Evolutionary conservation across 1,139 yeast species (phyloP), one percentile per base, ranked within the genome.

Genomic region (Protomyces lactucae-debilis): DNA sequence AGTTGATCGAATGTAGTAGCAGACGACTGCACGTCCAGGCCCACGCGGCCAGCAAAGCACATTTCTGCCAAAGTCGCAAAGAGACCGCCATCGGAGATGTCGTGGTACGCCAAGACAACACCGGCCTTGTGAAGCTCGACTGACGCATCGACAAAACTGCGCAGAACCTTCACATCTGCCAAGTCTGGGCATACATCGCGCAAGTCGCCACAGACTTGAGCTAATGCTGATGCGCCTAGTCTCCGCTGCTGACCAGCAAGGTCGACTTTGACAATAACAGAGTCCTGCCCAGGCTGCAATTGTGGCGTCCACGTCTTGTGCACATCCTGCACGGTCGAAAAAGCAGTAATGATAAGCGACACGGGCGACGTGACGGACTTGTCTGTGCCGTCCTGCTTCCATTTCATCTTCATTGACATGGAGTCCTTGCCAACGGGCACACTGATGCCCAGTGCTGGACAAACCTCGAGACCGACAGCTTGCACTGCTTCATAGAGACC

Each of bases 381-480:
- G 55, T 61, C 55, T 18, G 65, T 53, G 12, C 66, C 67, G 28
- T 36, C 61, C 69, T 85, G 84, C 66, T 83, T 93, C 99, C 99
- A 95, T 74, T 88, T 87, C 99, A 95, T 95, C 79, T 91, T 91
- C 99, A 95, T 92, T 36, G 98, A 92, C 97, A 93, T 91, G 59
- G 98, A 92, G 76, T 95, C 99, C 79, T 95, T 95, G 71, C 99
- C 99, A 52, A 95, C 99, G 16, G 99, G 99, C 67, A 95, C 91
- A 28, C 96, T 81, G 68, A 95, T 78, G 56, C 96, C 98, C 69
- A 95, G 82, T 67, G 84, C 93, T 40, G 99, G 98, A 77, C 99
- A 95, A 72, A 95, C 82, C 70, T 91, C 97, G 73, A 92, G 76
- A 70, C 98, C 97, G 72, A 95, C 86, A 3, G 99, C 98, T 77